Percentiles rank a stretch among this genome's conserved stretches.
Evolutionary conservation across 2,329 filamentous ascomycete species (phyloP).

Genomic region (Ceratocystis eucalypticola): DNA sequence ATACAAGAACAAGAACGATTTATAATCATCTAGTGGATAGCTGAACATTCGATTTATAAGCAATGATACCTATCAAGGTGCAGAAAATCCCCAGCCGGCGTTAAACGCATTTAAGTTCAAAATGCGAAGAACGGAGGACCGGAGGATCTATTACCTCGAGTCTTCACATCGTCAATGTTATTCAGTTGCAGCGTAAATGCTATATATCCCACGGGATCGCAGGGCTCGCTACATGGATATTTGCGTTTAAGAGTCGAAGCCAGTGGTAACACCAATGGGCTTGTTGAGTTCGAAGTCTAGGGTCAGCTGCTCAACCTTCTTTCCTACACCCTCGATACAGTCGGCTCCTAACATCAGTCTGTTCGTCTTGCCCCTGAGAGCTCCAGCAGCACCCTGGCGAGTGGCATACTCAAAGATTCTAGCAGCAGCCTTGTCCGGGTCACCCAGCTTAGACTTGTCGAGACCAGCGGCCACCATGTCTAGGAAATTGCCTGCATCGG

Average conservation of each 20-base stretch:
- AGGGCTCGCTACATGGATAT: no score
- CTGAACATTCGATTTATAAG: no score
- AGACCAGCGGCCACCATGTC: conserved; percentile 23
- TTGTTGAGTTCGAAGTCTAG: conserved; percentile 3
- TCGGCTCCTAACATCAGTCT: conserved; percentile 29
- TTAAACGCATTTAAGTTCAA: no score
- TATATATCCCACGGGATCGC: no score
- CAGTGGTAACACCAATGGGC: conserved; percentile 1
- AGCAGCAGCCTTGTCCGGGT: conserved; percentile 28
- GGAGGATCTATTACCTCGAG: no score
- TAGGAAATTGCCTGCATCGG: conserved; percentile 22
- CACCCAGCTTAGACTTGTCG: conserved; percentile 28
- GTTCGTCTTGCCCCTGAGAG: conserved; percentile 25
- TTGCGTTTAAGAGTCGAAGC: background rate
- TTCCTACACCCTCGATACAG: conserved; percentile 23
- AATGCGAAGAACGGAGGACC: no score
- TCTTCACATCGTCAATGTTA: no score
- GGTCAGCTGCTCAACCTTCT: conserved; percentile 22
- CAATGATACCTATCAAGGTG: no score
- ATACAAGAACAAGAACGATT: no score
- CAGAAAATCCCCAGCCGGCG: no score
- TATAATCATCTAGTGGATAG: no score
- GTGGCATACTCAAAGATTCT: conserved; percentile 29
- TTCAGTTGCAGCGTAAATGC: no score
- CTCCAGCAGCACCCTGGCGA: conserved; percentile 22